Conservation (phyloP, 106 monocot species). For the Platanthera guangdongensis region DNA sequence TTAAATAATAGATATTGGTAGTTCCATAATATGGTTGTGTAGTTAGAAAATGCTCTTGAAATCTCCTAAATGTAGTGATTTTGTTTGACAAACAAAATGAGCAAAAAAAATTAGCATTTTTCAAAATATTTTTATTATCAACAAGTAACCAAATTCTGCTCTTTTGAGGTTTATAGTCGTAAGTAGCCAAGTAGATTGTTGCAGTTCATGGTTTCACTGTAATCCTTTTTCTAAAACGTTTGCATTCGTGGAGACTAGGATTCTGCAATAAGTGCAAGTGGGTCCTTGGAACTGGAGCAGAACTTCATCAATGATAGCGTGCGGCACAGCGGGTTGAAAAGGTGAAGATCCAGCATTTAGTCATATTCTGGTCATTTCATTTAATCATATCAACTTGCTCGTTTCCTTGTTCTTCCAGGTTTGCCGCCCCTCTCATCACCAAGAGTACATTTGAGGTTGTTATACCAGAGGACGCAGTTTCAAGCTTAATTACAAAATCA, state of each 20-base stretch:
- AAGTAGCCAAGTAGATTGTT: neutral
- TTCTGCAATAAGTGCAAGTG: conserved; percentile 35
- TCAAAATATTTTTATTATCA: neutral
- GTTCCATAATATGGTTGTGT: neutral
- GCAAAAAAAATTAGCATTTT: neutral
- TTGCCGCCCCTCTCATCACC: conserved; percentile 45
- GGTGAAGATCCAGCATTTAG: conserved; percentile 21
- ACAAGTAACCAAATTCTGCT: neutral
- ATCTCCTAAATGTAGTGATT: neutral
- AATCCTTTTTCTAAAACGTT: neutral
- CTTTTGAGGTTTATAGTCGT: neutral
- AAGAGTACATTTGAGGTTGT: conserved; percentile 76
- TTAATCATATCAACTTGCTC: neutral
- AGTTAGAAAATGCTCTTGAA: neutral
- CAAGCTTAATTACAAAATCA: conserved; percentile 69
- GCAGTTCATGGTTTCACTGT: neutral
- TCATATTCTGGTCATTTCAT: neutral
- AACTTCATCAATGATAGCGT: conserved; percentile 52
- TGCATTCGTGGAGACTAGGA: conserved; percentile 37
- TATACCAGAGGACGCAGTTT: conserved; percentile 70
- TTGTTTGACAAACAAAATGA: neutral
- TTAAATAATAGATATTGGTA: neutral
- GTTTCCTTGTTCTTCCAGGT: conserved; percentile 23
- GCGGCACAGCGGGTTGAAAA: conserved; percentile 41
- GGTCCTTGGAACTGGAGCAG: conserved; percentile 49